Percentiles rank a stretch among this genome's conserved stretches.
phyloP scores from a whole-genome alignment of 2,329 filamentous ascomycete species.

The Pseudogymnoascus sp. region DNA sequence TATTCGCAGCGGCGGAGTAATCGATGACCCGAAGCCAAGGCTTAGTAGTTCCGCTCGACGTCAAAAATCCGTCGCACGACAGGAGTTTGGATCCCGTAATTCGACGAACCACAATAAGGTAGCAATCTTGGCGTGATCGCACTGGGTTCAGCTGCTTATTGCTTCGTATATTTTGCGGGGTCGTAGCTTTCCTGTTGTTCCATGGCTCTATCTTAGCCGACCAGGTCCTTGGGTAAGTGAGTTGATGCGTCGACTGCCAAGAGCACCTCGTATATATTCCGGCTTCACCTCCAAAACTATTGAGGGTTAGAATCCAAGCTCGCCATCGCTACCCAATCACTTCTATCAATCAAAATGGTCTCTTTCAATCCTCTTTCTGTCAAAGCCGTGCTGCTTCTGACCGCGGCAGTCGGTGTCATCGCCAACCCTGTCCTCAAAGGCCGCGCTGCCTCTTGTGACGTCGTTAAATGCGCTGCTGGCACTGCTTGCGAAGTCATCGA shows the following conservation, averaged over 20 bases:
- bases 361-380: neutral
- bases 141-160: neutral
- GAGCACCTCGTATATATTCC: constrained; percentile 3
- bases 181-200: neutral
- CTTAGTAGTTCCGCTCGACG: neutral
- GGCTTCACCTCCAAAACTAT: neutral
- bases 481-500: neutral
- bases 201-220: neutral
- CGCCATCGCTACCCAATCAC: constrained; percentile 1
- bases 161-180: constrained; percentile 6
- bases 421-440: neutral
- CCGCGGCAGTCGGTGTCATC: neutral
- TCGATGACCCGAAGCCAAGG: constrained; percentile 7
- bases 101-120: neutral
- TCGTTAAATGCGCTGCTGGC: neutral
- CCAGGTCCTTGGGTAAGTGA: neutral
- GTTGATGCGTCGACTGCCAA: neutral
- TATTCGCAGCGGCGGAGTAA: constrained; percentile 2
- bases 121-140: neutral
- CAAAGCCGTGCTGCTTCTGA: neutral
- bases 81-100: neutral
- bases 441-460: neutral
- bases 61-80: neutral
- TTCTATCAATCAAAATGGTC: neutral
- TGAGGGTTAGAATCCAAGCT: neutral